Evolutionary conservation across 176 grass and related monocot genomes (phyloP), one percentile per base, ranked within the genome.

Genomic region (Olyra latifolia): DNA sequence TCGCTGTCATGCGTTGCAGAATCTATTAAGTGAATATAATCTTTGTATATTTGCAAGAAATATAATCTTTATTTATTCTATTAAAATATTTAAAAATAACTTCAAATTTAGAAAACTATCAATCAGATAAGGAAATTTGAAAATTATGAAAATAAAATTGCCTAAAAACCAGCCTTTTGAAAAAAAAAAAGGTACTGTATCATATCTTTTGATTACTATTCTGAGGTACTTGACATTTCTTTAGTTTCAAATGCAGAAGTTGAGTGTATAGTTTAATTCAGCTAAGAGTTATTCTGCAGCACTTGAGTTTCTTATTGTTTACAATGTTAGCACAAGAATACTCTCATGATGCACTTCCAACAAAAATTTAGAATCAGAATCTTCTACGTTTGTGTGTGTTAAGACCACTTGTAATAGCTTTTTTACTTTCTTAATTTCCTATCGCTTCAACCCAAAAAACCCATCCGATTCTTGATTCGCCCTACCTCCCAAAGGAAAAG

Each of bases 401-500:
- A 45, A 43, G 6, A 3, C 7, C 22, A 45, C 5, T 61, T 8
- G 0, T 42, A 60, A 61, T 29, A 22, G 5, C 24, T 19, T 29
- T 39, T 39, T 30, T 32, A 29, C 14, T 1, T 52, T 71, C 9
- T 28, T 6, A 71, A 1, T 30, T 49, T 11, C 46, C 27, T 52
- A 12, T 32, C 69, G 11, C 17, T 46, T 77, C 64, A 29, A 39
- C n/a, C n/a, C 10, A 25, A 72, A 43, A 14, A 28, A 41, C 23
- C 0, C 22, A 69, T 1, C 14, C 17, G 32, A 42, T 71, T 71
- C 55, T 62, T 50, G n/a, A 39, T 78, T 71, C 66, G 23, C 32
- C 44, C 44, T 68, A n/a, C 53, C 71, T 45, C 45, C 44, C 54
- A 71, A 77, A 29, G 10, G 54, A 76, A 76, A 82, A 62, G 78